Evolutionary conservation across 2,329 filamentous ascomycete species (phyloP).

Genomic region (Ceratocystis papillata): DNA sequence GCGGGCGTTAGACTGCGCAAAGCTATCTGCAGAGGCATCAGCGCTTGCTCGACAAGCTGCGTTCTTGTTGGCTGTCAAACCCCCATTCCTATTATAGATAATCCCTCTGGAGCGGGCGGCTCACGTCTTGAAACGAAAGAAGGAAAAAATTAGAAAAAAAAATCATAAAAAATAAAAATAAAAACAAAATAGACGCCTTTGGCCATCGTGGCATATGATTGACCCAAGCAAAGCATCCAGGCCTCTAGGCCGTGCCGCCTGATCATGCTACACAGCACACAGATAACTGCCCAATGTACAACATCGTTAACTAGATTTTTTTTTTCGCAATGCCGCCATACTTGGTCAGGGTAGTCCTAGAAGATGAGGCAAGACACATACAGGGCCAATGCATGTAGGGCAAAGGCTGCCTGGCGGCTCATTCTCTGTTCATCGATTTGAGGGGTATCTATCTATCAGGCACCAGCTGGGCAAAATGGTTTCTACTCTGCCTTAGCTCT

Average conservation of each 20-base stretch:
- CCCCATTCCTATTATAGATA: too few relatives aligned
- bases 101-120: not conserved
- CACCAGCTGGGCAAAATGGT: not conserved
- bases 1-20: not conserved
- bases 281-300: conserved; percentile 1
- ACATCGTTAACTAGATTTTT: not conserved
- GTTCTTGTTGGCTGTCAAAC: not conserved
- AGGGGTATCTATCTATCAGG: not conserved
- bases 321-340: not conserved
- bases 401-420: conserved; percentile 1
- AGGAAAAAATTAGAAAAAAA: not conserved
- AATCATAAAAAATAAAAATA: not conserved
- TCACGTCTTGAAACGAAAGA: not conserved
- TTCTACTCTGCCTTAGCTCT: not conserved
- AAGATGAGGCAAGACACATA: conserved; percentile 4
- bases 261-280: not conserved
- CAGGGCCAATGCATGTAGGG: not conserved
- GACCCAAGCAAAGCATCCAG: not conserved
- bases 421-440: not conserved
- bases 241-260: not conserved
- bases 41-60: not conserved
- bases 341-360: not conserved
- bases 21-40: not conserved
- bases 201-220: not conserved
- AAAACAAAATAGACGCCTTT: not conserved